These are phyloP conservation scores for Pseudogymnoascus sp. DNA, from an alignment of 2,329 filamentous ascomycete genomes.

Conservation along the genomic window DNA sequence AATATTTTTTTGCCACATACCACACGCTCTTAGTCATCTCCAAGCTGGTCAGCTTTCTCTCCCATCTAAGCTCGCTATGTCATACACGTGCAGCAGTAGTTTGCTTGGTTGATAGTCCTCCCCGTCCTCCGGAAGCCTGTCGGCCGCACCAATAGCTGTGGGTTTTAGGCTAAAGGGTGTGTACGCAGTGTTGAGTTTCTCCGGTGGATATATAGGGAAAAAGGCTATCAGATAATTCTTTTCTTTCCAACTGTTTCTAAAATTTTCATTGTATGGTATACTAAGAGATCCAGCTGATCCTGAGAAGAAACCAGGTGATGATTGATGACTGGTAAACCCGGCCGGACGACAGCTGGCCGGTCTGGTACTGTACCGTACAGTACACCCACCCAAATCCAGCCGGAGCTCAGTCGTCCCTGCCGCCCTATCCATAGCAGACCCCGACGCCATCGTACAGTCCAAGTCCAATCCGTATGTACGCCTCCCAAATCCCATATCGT, in stretches of 20 bases:
- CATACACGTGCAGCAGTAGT: background rate
- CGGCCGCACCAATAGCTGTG: background rate
- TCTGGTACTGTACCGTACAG: background rate
- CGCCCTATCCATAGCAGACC: background rate
- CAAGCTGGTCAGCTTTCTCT: background rate
- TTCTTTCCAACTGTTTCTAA: background rate
- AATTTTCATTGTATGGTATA: background rate
- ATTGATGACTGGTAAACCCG: background rate
- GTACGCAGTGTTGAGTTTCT: background rate
- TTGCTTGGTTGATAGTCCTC: no score
- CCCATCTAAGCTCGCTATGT: background rate
- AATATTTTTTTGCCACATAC: background rate
- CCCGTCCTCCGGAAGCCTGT: background rate
- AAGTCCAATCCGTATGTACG: background rate
- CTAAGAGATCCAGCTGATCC: background rate
- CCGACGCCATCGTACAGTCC: background rate
- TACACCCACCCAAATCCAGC: background rate
- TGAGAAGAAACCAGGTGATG: background rate
- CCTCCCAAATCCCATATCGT: background rate
- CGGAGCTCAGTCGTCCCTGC: background rate
- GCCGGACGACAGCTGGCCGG: background rate
- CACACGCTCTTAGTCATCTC: background rate
- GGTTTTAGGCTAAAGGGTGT: background rate
- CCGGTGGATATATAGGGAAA: background rate
- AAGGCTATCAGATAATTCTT: no score